Percentiles rank a stretch among this genome's conserved stretches.
phyloP scores from a whole-genome alignment of 768 basidiomycete species.

The Termitomyces titanicus region DNA sequence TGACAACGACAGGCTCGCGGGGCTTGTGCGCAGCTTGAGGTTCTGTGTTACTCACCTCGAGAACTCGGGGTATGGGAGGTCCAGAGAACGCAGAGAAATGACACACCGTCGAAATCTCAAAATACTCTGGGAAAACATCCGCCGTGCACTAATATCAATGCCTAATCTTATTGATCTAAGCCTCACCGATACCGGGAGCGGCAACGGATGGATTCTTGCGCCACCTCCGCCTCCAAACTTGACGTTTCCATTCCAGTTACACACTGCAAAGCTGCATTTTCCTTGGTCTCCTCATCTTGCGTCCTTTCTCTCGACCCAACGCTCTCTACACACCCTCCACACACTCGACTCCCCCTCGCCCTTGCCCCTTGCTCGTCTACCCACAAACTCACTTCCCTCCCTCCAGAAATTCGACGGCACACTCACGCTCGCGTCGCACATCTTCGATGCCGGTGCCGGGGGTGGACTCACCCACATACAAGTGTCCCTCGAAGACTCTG shows the following conservation, averaged over 20 bases:
- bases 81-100: too few relatives aligned
- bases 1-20: neutral
- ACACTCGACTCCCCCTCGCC: conserved; percentile 18
- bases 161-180: too few relatives aligned
- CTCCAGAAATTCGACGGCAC: conserved; percentile 45
- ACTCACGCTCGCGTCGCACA: conserved; percentile 35
- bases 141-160: too few relatives aligned
- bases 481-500: conserved; percentile 35
- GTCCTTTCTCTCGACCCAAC: conserved; percentile 47
- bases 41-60: neutral
- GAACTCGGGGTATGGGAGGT: too few relatives aligned
- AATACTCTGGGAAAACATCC: too few relatives aligned
- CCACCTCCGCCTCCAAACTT: too few relatives aligned
- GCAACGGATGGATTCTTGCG: too few relatives aligned
- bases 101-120: too few relatives aligned
- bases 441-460: conserved; percentile 23
- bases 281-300: conserved; percentile 44
- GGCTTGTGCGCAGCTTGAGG: neutral
- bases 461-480: conserved; percentile 46
- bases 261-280: conserved; percentile 44
- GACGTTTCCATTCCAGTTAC: conserved; percentile 32
- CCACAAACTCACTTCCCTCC: conserved; percentile 33
- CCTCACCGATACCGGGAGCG: too few relatives aligned
- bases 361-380: too few relatives aligned
- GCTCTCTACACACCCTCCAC: conserved; percentile 36